A percentile compares a stretch with the other conserved stretches of the same genome.
phyloP scores from a whole-genome alignment of 2,329 filamentous ascomycete species.

The Cercospora sesami region DNA sequence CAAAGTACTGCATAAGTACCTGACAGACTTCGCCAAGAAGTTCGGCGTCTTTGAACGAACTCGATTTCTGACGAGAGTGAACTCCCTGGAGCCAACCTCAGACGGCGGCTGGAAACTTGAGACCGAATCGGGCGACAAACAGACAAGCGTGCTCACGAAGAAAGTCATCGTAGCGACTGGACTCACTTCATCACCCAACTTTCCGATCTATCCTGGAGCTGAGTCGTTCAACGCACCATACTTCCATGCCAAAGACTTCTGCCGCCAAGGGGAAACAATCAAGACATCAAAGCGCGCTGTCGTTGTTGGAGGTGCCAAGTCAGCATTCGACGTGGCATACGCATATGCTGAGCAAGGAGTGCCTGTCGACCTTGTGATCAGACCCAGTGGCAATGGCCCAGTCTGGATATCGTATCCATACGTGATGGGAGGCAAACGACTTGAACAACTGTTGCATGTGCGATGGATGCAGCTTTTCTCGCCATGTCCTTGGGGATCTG shows the following conservation, averaged over 20 bases:
- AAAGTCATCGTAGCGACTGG: slow-evolving; percentile 65
- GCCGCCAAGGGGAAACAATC: slow-evolving; percentile 40
- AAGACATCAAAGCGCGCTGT: slow-evolving; percentile 47
- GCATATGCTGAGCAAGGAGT: slow-evolving; percentile 54
- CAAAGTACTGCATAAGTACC: slow-evolving; percentile 26
- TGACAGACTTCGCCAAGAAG: slow-evolving; percentile 52
- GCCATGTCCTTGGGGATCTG: slow-evolving; percentile 70
- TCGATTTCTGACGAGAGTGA: slow-evolving; percentile 54
- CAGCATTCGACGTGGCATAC: slow-evolving; percentile 64
- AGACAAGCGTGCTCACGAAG: slow-evolving; percentile 48
- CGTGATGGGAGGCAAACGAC: slow-evolving; percentile 64
- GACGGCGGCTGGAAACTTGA: slow-evolving; percentile 30
- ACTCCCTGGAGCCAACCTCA: slow-evolving; percentile 46
- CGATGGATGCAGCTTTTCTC: slow-evolving; percentile 72
- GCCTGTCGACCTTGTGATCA: slow-evolving; percentile 59
- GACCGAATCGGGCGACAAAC: slow-evolving; percentile 21
- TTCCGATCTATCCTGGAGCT: slow-evolving; percentile 54
- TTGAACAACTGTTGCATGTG: slow-evolving; percentile 67
- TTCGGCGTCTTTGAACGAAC: slow-evolving; percentile 54
- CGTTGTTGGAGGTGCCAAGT: slow-evolving; percentile 63
- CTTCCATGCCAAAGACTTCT: slow-evolving; percentile 61
- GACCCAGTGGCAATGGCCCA: slow-evolving; percentile 60
- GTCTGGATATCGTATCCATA: slow-evolving; percentile 61
- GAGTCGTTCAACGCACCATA: slow-evolving; percentile 55
- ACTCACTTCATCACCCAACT: slow-evolving; percentile 57